Evolutionary conservation across 352 stramenopile genomes (phyloP), one percentile per base, ranked within the genome.

Genomic region (Pythium grandisporangium): DNA sequence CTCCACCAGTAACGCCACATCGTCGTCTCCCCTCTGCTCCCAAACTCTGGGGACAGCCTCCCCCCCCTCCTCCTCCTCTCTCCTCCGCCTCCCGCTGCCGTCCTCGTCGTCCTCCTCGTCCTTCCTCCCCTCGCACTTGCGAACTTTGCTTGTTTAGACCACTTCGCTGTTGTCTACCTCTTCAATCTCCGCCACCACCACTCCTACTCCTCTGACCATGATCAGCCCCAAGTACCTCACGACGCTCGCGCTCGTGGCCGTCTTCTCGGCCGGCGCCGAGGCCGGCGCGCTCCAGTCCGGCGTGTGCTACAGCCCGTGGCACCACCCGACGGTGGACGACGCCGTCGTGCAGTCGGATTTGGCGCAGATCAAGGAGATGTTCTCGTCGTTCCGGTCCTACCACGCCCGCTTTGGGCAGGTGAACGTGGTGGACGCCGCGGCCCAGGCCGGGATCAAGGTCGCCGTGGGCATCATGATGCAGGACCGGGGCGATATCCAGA

Each of bases 221-320:
- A 20, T 53, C 12, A 30, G 37, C 42, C 34, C 36, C 37, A 58
- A 58, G 22, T 37, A 34, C 32, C 19, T 53, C 32, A 38, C 33
- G 8, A 35, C 37, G 25, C 24, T 42, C 6, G 43, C 50, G 19
- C 30, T 53, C 13, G 20, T 53, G 20, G 50, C 50, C 2, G 16
- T 34, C 17, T 8, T 22, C 14, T 34, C 42, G 14, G 13, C 33
- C 23, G 25, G 17, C 34, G 35, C 30, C 23, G 42, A 58, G 17
- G 50, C 50, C 38, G 43, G 43, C 27, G 30, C 53, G 16, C 42
- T 67, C 6, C 35, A 48, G 10, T 54, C 55, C 4, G 68, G 74
- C 37, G 42, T 73, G 4, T 79, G 63, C 66, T 87, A 84, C 62
- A 66, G 60, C 34, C 66, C 74, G 45, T 84, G 74, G 70, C 66